Conservation (phyloP, 2,329 filamentous ascomycete species). For the Setomelanomma holmii region DNA sequence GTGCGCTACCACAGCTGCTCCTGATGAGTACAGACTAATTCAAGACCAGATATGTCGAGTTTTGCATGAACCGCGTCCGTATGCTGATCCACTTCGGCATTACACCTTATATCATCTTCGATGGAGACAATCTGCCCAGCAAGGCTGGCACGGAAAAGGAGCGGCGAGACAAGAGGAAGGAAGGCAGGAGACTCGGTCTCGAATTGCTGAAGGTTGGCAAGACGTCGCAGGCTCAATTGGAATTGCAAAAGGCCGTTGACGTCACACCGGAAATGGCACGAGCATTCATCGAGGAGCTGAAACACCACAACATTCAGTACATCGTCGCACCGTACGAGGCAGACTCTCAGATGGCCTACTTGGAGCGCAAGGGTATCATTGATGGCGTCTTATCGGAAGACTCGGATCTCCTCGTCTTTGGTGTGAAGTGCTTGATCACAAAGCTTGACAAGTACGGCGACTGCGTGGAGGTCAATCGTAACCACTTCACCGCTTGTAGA, state of each 20-base stretch:
- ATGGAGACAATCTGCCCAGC: conserved; percentile 93
- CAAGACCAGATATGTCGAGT: conserved; percentile 79
- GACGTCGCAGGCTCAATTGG: conserved; percentile 76
- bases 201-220: conserved; percentile 85
- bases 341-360: conserved; percentile 93
- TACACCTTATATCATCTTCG: conserved; percentile 94
- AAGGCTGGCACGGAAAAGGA: conserved; percentile 87
- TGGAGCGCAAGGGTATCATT: conserved; percentile 85
- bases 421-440: conserved; percentile 86
- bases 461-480: conserved; percentile 88
- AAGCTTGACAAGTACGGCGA: conserved; percentile 95
- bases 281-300: conserved; percentile 88
- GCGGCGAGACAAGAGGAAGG: conserved; percentile 75
- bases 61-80: conserved; percentile 85
- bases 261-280: conserved; percentile 96
- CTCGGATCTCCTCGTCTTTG: conserved; percentile 94
- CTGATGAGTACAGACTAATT: conserved; percentile 13
- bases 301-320: conserved; percentile 79
- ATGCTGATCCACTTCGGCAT: conserved; percentile 96
- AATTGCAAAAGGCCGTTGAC: conserved; percentile 94
- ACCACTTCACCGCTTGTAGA: conserved; percentile 85
- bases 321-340: conserved; percentile 97
- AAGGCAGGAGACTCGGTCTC: conserved; percentile 76
- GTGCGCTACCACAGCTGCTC: conserved; percentile 57
- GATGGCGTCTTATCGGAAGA: conserved; percentile 93